These are phyloP conservation scores for Sporothrix pseudoabietina DNA, from an alignment of 2,329 filamentous ascomycete genomes.

Conservation along the genomic window DNA sequence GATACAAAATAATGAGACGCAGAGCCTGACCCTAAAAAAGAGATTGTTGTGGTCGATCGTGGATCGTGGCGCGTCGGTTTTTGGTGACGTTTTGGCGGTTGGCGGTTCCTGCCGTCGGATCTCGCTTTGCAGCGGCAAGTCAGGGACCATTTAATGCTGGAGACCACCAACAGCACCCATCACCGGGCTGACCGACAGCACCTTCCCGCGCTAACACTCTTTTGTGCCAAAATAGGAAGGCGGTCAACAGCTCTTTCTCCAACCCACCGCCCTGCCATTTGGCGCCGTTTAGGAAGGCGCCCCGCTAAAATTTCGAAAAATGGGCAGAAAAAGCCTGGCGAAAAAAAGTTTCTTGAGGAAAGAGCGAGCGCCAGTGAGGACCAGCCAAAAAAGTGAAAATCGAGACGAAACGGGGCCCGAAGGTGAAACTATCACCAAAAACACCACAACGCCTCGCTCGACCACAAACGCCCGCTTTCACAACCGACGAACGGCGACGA, in stretches of 20 bases:
- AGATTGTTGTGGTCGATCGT: background rate
- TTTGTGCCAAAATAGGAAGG: constrained; percentile 27
- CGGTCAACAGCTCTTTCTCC: constrained; percentile 27
- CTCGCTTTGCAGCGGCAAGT: constrained; percentile 5
- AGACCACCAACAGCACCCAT: background rate
- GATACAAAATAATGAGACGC: background rate
- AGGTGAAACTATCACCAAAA: background rate
- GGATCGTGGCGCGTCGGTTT: background rate
- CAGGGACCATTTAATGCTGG: background rate
- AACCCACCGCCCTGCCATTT: constrained; percentile 9
- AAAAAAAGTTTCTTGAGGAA: constrained; percentile 26
- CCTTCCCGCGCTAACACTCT: background rate
- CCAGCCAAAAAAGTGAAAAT: background rate
- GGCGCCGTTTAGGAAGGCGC: background rate
- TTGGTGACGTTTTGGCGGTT: background rate
- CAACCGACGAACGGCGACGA: constrained; percentile 8
- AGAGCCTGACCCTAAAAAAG: background rate
- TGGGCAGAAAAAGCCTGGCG: constrained; percentile 26
- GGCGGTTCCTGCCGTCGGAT: background rate
- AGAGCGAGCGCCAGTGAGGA: background rate
- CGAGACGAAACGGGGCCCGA: background rate
- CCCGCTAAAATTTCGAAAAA: constrained; percentile 31
- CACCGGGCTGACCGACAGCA: background rate
- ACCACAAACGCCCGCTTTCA: background rate
- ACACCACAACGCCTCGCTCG: background rate